Base-by-base conservation (phyloP, 2,329 filamentous ascomycete species). In the Xenoacremonium recifei region DNA sequence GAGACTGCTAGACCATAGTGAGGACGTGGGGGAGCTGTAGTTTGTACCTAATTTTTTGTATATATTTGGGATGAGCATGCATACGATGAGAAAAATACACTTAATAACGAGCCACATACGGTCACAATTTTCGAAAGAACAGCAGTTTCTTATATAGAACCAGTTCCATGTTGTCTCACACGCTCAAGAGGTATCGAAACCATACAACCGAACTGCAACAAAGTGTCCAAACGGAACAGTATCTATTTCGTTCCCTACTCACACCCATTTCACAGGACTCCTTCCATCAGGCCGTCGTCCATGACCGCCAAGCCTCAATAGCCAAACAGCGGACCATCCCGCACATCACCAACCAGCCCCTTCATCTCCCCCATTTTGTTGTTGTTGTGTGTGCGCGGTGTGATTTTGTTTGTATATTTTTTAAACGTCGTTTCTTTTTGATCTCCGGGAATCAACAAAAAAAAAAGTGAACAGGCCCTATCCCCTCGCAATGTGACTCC, bases 181-280 rank as follows among this genome's bases (percentile, higher is more conserved):
- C 23, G 9, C 29, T 9, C 29, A 31, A 11, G 17, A 31, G 29
- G n/a, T 31, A 31, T 31, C 7, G 17, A 15, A 31, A 31, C n/a
- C 7, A 31, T 15, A 7, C 17, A 18, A n/a, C 13, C 7, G 4
- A 31, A 32, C 16, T 13, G 27, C 33, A 45, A 29, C 47, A 16
- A 42, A 35, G 20, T 53, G 53, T 44, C 54, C 54, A 57, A 56
- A 49, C 40, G 49, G 50, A 56, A 57, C 54, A 43, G 45, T 47
- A 53, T 58, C 47, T 57, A 57, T 55, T 57, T 37, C n/a, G 35
- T 49, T 54, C 47, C 52, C 54, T 54, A 51, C 42, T 43, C 45
- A 45, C 32, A 30, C 50, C 48, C 45, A 40, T 34, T 39, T 31
- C 34, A 42, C 33, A 21, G 21, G 19, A n/a, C n/a, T n/a, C n/a